A percentile compares a stretch with the other conserved stretches of the same genome.
Evolutionary conservation across 768 basidiomycete genomes (phyloP).

Genomic region (Coprinopsis marcescibilis): DNA sequence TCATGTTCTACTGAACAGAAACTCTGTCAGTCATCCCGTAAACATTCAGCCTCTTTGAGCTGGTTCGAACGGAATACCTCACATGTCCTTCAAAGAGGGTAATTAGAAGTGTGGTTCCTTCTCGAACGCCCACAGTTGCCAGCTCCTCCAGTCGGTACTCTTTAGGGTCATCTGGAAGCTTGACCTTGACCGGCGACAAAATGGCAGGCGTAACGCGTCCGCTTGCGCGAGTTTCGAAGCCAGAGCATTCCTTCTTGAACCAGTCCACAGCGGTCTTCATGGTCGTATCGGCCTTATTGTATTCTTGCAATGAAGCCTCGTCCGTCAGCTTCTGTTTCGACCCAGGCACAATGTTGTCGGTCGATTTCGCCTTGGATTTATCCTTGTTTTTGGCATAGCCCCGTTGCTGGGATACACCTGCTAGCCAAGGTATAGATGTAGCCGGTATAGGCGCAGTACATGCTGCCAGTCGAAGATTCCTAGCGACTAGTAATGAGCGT

Average conservation of each 20-base stretch:
- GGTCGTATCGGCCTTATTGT: slow-evolving; percentile 52
- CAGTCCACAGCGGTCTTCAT: slow-evolving; percentile 67
- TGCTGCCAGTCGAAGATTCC: no score
- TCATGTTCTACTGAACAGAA: slow-evolving; percentile 54
- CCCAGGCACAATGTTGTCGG: slow-evolving; percentile 57
- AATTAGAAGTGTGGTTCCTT: slow-evolving; percentile 67
- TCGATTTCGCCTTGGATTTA: slow-evolving; percentile 37
- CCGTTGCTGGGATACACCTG: no score
- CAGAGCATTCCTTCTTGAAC: slow-evolving; percentile 74
- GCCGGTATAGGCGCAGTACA: no score
- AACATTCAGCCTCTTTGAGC: neutral
- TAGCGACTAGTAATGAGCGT: no score
- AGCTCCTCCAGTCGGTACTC: slow-evolving; percentile 55
- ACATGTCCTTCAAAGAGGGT: slow-evolving; percentile 79
- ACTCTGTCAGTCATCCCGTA: slow-evolving; percentile 16
- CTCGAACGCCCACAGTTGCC: slow-evolving; percentile 75
- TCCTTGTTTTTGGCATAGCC: no score
- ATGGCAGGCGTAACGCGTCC: slow-evolving; percentile 74
- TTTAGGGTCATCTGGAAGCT: slow-evolving; percentile 34
- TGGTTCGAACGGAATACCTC: slow-evolving; percentile 21
- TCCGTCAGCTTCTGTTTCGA: slow-evolving; percentile 59
- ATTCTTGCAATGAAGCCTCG: slow-evolving; percentile 50
- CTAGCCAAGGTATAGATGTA: no score
- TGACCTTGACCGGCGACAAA: slow-evolving; percentile 63
- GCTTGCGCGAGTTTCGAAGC: slow-evolving; percentile 61